Base-by-base conservation (phyloP, 1,284 basidiomycete genomes). In the Kwoniella shivajii region DNA sequence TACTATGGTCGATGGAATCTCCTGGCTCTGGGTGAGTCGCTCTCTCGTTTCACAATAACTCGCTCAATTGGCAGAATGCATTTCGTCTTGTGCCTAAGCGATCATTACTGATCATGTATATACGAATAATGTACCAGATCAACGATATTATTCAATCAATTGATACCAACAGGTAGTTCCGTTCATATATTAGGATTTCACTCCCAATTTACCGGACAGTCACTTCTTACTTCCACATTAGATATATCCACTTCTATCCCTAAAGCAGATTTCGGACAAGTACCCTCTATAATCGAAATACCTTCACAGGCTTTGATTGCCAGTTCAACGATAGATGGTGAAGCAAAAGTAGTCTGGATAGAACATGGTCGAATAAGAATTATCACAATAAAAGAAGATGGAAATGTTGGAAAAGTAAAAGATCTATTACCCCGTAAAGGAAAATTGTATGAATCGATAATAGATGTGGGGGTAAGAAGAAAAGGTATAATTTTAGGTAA, bases 151-250 rank as follows among this genome's bases (percentile, higher is more conserved):
- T 85, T 87, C 74, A 84, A 86, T 9, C 82, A 85, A 55, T 67
- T 92, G 26, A 71, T 85, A 11, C 63, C 81, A 0, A 84, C 85
- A 1, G 73, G 79, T 4, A 74, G 79, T 2, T 78, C 84, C 0
- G 73, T 90, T 26, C 90, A 88, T 67, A 79, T 84, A n/a, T 73
- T 89, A 20, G 89, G 88, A 0, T 78, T 89, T 27, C 80, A 85
- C 2, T 87, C 85, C 62, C 85, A 85, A 0, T 77, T 84, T 57
- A 77, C 81, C 1, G 83, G 85, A 0, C 85, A 86, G 66, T 87
- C 85, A 11, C 73, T 92, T 1, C 84, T 88, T 57, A 78, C 89
- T 61, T 84, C 84, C 9, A 81, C 85, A 26, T 74, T 85, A 14
- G 80, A 84, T 50, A 73, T 85, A 0, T 56, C 74, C 3, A 84